phyloP scores from a whole-genome alignment of 2,329 filamentous ascomycete species.

The Exophiala alcalophila region DNA sequence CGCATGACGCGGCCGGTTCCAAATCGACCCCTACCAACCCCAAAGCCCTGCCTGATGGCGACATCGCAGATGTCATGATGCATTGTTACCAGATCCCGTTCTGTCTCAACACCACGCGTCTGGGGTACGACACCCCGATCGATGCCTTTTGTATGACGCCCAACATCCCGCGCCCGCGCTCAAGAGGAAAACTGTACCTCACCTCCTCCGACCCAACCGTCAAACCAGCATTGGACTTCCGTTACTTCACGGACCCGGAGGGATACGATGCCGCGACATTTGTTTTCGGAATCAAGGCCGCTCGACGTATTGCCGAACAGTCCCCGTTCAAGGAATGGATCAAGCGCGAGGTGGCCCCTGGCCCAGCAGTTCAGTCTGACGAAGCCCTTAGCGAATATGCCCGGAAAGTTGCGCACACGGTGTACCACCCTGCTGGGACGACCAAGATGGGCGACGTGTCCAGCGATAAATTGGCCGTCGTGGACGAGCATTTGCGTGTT shows the following conservation, averaged over 20 bases:
- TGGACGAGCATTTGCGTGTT: constrained; percentile 71
- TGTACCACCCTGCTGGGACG: constrained; percentile 85
- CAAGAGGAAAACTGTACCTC: constrained; percentile 72
- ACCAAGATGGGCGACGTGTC: constrained; percentile 81
- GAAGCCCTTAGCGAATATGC: constrained; percentile 81
- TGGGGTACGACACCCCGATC: constrained; percentile 69
- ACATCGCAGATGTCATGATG: constrained; percentile 87
- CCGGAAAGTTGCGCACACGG: constrained; percentile 76
- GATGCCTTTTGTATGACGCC: constrained; percentile 92
- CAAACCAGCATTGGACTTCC: constrained; percentile 82
- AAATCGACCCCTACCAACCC: constrained; percentile 43
- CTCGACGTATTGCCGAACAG: constrained; percentile 72
- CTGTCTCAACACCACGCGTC: constrained; percentile 75
- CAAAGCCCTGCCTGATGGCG: constrained; percentile 59
- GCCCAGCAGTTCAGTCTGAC: constrained; percentile 69
- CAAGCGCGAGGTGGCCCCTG: constrained; percentile 76
- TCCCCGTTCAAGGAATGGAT: constrained; percentile 79
- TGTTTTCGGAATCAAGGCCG: constrained; percentile 71
- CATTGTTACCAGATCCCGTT: constrained; percentile 96
- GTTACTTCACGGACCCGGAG: constrained; percentile 83
- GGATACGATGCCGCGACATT: constrained; percentile 81
- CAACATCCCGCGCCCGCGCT: constrained; percentile 81
- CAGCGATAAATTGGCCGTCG: constrained; percentile 70
- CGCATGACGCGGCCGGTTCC: constrained; percentile 62
- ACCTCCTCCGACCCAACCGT: constrained; percentile 70